A percentile compares a stretch with the other conserved stretches of the same genome.
Conservation (phyloP, 495 filamentous ascomycete genomes). For the Schizothecium vesticola region DNA sequence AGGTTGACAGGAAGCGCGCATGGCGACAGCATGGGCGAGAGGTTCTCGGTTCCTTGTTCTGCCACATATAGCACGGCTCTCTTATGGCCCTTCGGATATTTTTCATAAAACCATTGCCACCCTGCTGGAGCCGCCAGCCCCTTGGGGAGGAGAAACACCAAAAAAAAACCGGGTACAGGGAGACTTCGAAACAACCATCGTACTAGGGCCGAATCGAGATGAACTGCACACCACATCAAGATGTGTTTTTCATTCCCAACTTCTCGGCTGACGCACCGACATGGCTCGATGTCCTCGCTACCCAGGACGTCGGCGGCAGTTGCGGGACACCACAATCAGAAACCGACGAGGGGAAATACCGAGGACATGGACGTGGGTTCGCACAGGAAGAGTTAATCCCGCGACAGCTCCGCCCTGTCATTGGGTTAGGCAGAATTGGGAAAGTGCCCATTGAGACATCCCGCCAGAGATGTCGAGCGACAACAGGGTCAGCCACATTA, state of each 20-base stretch:
- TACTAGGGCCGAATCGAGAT: not conserved
- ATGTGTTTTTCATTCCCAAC: not conserved
- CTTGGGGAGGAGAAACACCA: constrained; percentile 11
- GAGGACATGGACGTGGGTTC: constrained; percentile 34
- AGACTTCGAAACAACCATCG: constrained; percentile 4
- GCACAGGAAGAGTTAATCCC: constrained; percentile 23
- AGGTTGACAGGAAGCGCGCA: constrained; percentile 11
- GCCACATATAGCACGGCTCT: constrained; percentile 17
- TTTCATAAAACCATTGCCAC: constrained; percentile 7
- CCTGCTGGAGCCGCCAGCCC: not conserved
- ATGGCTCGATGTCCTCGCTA: constrained; percentile 14
- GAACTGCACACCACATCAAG: not conserved
- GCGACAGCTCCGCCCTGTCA: constrained; percentile 21
- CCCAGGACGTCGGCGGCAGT: constrained; percentile 8
- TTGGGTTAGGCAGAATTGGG: constrained; percentile 22
- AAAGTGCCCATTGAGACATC: constrained; percentile 19
- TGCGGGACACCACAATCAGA: constrained; percentile 11
- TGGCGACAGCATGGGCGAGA: constrained; percentile 8
- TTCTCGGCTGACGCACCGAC: constrained; percentile 10
- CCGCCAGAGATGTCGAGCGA: not conserved
- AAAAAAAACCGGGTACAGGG: constrained; percentile 22
- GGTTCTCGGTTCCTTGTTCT: constrained; percentile 12
- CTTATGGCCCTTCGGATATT: constrained; percentile 14
- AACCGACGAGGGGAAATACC: constrained; percentile 21
- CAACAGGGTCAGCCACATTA: not conserved